phyloP scores from a whole-genome alignment of 768 basidiomycete genomes.

The Leccinum subtestaceum region DNA sequence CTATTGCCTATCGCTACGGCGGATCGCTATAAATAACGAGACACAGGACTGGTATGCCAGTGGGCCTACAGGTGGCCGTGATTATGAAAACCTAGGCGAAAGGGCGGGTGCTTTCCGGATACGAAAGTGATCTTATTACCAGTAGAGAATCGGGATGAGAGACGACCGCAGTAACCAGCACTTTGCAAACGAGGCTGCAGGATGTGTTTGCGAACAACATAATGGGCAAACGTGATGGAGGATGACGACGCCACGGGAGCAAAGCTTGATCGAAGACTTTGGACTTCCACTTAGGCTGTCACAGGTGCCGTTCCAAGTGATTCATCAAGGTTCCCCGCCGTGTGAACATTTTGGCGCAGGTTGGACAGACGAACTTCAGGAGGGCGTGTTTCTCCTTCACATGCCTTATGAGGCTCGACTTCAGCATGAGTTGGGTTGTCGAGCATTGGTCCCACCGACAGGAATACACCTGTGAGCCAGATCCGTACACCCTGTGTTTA shows the following conservation, averaged over 20 bases:
- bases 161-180: background rate
- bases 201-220: background rate
- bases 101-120: background rate
- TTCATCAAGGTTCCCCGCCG: background rate
- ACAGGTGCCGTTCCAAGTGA: background rate
- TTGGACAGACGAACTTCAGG: slow-evolving; percentile 1
- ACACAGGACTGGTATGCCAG: no score
- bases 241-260: background rate
- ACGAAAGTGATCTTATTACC: background rate
- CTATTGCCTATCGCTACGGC: no score
- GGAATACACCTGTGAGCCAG: background rate
- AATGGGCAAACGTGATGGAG: background rate
- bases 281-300: background rate
- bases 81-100: background rate
- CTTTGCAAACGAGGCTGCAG: background rate
- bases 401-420: slow-evolving; percentile 8
- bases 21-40: no score
- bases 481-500: background rate
- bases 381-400: background rate
- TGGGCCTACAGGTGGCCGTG: no score
- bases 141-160: background rate
- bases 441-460: slow-evolving; percentile 2
- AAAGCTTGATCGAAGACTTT: background rate
- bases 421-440: background rate
- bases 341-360: slow-evolving; percentile 4